These are phyloP conservation scores for Kalanchoe fedtschenkoi DNA, from an alignment of 164 flowering plant genomes.

Conservation along the genomic window DNA sequence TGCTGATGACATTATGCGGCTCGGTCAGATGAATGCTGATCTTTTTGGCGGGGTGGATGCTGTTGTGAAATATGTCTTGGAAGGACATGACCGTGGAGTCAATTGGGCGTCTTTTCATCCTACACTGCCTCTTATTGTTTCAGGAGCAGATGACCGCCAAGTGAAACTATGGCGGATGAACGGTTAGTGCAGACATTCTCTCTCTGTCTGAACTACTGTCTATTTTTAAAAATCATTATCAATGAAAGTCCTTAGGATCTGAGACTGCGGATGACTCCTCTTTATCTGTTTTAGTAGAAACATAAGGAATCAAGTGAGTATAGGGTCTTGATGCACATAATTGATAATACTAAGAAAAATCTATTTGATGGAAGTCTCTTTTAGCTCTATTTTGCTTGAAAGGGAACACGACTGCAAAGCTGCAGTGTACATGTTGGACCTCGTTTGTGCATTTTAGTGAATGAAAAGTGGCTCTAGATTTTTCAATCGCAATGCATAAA, in stretches of 20 bases:
- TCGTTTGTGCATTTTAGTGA: not conserved
- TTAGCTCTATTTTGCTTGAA: no score
- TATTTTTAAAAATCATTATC: no score
- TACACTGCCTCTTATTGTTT: constrained; percentile 44
- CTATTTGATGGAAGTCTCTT: no score
- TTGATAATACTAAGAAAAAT: no score
- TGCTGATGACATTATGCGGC: constrained; percentile 62
- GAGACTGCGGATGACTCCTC: no score
- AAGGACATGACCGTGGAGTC: constrained; percentile 53
- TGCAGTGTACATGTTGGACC: no score
- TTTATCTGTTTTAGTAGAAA: no score
- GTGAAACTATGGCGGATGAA: constrained; percentile 93
- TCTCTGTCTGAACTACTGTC: no score
- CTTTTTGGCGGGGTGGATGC: constrained; percentile 22
- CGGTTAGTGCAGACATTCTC: constrained; percentile 20
- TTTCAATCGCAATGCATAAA: not conserved
- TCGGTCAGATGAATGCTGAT: constrained; percentile 81
- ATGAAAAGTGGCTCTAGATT: not conserved
- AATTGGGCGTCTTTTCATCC: constrained; percentile 95
- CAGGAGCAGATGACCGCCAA: constrained; percentile 81
- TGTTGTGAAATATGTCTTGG: constrained; percentile 77
- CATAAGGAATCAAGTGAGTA: no score
- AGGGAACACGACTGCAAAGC: no score
- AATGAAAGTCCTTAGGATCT: no score
- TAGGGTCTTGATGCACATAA: no score